Base-by-base conservation (phyloP, 305 asterid genomes). In the Stenogyne calaminthoides region DNA sequence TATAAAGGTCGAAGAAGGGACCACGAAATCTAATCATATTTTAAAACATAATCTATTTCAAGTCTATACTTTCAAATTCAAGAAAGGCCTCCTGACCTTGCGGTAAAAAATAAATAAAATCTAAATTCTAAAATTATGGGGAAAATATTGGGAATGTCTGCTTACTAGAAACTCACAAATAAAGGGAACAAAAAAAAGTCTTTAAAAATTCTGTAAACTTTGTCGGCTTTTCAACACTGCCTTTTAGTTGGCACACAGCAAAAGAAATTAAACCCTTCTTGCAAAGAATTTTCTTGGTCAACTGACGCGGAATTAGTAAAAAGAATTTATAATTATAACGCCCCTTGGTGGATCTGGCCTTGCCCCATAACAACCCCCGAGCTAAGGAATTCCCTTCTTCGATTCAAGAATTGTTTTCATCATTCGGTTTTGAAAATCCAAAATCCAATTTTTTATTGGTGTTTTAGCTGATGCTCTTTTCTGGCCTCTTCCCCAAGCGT, bases 231-330 rank as follows among this genome's bases (percentile, higher is more conserved):
- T 73, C 32, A 16, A 39, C 19, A 47, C 75, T n/a, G 46, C 65
- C 54, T 58, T 20, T 37, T 36, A 6, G 72, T 64, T 73, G 72
- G 72, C 78, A 54, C 78, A 78, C 69, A 59, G 75, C 27, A 8
- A 1, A 19, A 39, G 63, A 64, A 75, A 51, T 9, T 10, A 11
- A 47, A 58, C 59, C 71, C 25, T 44, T 67, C 7, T 1, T 0
- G 27, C 22, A 62, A 29, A 67, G 62, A 60, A 64, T 71, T 77
- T 79, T 67, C 64, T 64, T 49, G 86, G 86, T 81, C 84, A 84
- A 80, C 73, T 36, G 34, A 81, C 86, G 84, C 86, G 25, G 25
- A 0, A 22, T 22, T 22, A 22, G 25, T 22, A 22, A 22, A 22
- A 22, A 22, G 2, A 22, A 22, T 0, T 22, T 2, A 22, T 22